phyloP scores from a whole-genome alignment of 2,329 filamentous ascomycete genomes.

The Coniochaeta ligniaria region DNA sequence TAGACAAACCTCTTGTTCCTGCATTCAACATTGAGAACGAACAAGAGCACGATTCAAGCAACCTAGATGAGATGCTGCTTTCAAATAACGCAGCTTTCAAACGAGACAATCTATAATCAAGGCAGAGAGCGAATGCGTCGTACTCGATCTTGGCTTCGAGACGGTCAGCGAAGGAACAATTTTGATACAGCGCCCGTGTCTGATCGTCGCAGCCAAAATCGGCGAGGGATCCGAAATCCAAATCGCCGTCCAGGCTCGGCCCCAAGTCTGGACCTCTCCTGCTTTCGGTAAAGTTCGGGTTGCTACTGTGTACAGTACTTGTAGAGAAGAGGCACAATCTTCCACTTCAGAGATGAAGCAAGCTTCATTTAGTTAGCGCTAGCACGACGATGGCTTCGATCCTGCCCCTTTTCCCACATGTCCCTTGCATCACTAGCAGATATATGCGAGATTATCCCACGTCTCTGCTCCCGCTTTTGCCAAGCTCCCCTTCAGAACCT shows the following conservation, averaged over 20 bases:
- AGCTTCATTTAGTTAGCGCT: neutral
- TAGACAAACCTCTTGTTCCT: neutral
- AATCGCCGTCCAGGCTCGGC: neutral
- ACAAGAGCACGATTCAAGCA: too few species aligned
- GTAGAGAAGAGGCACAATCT: neutral
- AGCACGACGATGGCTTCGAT: neutral
- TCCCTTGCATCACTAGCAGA: neutral
- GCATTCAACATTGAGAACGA: neutral
- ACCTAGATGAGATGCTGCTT: too few species aligned
- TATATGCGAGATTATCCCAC: neutral
- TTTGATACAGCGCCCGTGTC: constrained; percentile 10
- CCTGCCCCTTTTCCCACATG: neutral
- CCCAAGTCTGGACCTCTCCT: neutral
- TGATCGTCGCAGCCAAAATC: constrained; percentile 11
- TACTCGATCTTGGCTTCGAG: neutral
- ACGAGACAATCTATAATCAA: neutral
- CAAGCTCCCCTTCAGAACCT: neutral
- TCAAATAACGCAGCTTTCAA: neutral
- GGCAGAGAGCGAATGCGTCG: neutral
- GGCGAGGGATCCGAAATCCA: neutral
- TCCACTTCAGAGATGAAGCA: neutral
- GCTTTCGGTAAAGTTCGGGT: neutral
- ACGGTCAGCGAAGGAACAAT: neutral
- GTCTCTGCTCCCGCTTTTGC: neutral
- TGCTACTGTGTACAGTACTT: too few species aligned